phyloP scores from a whole-genome alignment of 441 rosid species.

The Erodium moschatum region DNA sequence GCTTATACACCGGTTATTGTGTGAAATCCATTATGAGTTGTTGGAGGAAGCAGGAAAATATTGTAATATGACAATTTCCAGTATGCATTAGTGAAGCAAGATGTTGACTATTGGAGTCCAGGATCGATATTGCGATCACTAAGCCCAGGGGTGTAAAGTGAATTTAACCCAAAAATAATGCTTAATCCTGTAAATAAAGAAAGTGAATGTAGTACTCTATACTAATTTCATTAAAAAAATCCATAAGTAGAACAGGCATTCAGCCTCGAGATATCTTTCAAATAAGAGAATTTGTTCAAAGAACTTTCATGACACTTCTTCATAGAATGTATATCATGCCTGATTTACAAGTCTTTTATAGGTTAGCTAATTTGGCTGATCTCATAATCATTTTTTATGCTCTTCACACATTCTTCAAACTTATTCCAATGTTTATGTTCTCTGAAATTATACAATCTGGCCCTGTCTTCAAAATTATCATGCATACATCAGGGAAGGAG shows the following conservation, averaged over 20 bases:
- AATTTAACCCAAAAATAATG: not conserved
- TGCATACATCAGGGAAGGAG: constrained; percentile 62
- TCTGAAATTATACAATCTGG: not conserved
- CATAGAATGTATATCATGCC: not conserved
- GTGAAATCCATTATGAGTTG: not conserved
- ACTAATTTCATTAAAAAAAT: not conserved
- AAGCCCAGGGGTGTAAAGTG: not conserved
- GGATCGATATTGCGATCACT: not conserved
- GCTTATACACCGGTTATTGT: not conserved
- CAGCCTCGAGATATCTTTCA: not conserved
- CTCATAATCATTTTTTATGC: not conserved
- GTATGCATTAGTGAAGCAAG: not conserved
- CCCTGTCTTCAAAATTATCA: not conserved
- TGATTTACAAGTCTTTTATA: not conserved
- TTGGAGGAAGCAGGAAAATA: constrained; percentile 4
- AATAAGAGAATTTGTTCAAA: not conserved
- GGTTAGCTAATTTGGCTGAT: not conserved
- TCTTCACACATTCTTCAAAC: not conserved
- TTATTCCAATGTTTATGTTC: constrained; percentile 2
- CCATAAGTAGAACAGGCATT: not conserved
- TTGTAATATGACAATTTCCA: not conserved
- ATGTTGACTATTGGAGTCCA: not conserved
- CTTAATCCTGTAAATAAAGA: not conserved
- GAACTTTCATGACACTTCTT: not conserved
- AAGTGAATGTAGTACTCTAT: not conserved